Evolutionary conservation across 257 asterid species (phyloP).

Genomic region (Penstemon davidsonii): DNA sequence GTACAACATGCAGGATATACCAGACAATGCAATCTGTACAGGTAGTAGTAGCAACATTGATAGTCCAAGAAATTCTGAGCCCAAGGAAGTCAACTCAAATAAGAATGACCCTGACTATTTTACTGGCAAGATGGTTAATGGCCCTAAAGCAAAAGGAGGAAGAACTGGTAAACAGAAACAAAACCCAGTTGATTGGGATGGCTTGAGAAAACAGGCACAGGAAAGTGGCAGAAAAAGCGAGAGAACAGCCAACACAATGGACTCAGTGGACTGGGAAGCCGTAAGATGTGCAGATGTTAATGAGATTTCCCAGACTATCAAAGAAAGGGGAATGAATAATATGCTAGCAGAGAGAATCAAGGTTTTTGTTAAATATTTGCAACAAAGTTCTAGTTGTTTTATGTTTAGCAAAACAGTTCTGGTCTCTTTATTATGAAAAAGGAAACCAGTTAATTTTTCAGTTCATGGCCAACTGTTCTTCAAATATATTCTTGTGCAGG

Average conservation of each 20-base stretch:
- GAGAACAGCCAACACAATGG: conserved; percentile 57
- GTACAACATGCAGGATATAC: conserved; percentile 38
- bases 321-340: conserved; percentile 97
- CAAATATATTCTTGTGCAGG: conserved; percentile 50
- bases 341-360: conserved; percentile 87
- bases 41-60: conserved; percentile 45
- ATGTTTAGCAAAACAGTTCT: not conserved
- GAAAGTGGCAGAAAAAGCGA: conserved; percentile 49
- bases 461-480: conserved; percentile 28
- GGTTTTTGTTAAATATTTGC: conserved; percentile 40
- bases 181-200: conserved; percentile 67
- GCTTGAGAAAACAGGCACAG: conserved; percentile 54
- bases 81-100: conserved; percentile 49
- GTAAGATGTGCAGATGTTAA: conserved; percentile 75
- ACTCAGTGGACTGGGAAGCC: conserved; percentile 95
- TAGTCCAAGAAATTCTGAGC: conserved; percentile 40
- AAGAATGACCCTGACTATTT: conserved; percentile 20
- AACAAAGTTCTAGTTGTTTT: not conserved
- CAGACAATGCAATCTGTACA: conserved; percentile 28
- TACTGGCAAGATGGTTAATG: conserved; percentile 28
- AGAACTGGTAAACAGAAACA: conserved; percentile 56
- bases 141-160: conserved; percentile 48
- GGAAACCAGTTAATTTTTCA: conserved; percentile 8
- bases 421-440: not conserved
- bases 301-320: conserved; percentile 80